phyloP scores from a whole-genome alignment of 176 grass and related monocot species.

The Musa troglodytarum region DNA sequence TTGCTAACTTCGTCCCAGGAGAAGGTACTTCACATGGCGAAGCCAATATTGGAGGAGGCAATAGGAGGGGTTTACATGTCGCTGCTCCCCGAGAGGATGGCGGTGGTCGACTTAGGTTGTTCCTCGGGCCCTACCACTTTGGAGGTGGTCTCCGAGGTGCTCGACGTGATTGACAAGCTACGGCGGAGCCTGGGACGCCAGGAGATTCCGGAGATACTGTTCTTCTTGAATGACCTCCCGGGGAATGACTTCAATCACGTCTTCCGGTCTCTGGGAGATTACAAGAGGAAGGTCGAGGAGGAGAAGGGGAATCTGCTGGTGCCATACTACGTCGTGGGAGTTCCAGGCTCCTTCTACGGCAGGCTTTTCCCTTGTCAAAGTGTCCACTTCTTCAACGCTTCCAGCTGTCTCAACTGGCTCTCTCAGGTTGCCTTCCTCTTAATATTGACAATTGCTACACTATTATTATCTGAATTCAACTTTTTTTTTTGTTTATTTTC shows the following conservation, averaged over 20 bases:
- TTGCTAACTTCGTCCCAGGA: neutral
- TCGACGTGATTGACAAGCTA: neutral
- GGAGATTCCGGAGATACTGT: no score
- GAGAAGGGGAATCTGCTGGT: no score
- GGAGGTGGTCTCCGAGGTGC: slow-evolving; percentile 24
- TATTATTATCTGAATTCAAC: neutral
- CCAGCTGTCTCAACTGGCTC: neutral
- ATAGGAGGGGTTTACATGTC: slow-evolving; percentile 8
- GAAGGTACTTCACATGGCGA: slow-evolving; percentile 25
- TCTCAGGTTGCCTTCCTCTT: neutral
- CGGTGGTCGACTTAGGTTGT: slow-evolving; percentile 36
- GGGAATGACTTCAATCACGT: no score
- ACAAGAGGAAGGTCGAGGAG: no score
- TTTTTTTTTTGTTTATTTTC: no score
- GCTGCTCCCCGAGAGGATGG: slow-evolving; percentile 12
- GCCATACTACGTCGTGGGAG: neutral
- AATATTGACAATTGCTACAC: neutral
- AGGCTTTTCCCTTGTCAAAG: slow-evolving; percentile 15
- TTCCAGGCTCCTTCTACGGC: slow-evolving; percentile 14
- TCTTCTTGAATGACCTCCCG: no score
- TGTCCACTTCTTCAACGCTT: slow-evolving; percentile 25
- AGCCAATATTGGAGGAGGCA: slow-evolving; percentile 15
- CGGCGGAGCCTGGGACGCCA: neutral
- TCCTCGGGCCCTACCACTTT: slow-evolving; percentile 36
- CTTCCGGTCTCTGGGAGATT: no score